Base-by-base conservation (phyloP, 2,329 filamentous ascomycete genomes). In the Dactylellina sp. region DNA sequence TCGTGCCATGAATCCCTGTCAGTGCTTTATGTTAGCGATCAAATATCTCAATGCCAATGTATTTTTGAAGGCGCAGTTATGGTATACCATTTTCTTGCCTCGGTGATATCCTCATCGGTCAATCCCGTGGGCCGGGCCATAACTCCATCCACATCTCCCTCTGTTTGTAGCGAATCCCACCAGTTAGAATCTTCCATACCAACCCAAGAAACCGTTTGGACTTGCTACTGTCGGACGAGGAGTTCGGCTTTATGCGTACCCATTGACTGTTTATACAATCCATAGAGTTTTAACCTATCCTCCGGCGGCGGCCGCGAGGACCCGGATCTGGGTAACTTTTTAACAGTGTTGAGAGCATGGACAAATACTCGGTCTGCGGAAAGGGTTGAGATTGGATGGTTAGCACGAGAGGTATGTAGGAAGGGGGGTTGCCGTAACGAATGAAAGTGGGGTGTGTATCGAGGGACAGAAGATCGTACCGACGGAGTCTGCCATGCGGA, bases 251-350 rank as follows among this genome's bases (percentile, higher is more conserved):
- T n/a, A 14, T 44, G 78, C 81, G 75, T 82, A 87, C 85, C 87
- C 95, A 98, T 98, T 75, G 93, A 93, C 82, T 99, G 95, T 81
- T 99, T 99, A 84, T 99, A 99, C 77, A 99, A 86, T 76, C 95
- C 95, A 89, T 99, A 99, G 75, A 99, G 90, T 70, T 91, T 91
- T 78, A 99, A 85, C 68, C 95, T 90, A 80, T 96, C 93, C 75
- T 86, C 84, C 1, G 93, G 88, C 52, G 95, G 95, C 49, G 95
- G 95, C 75, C 95, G 90, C 76, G 92, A 89, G 59, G 92, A 92
- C 76, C 95, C 94, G 16, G 93, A 97, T 80, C 95, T 94, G 78
- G 91, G 91, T 78, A 99, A 96, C 83, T 96, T 96, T 83, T 97
- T 97, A 79, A 99, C 94, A 22, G 95, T 98, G 83, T 97, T 97